These are phyloP conservation scores for Euphrasia arctica DNA, from an alignment of 305 asterid genomes.

Conservation along the genomic window DNA sequence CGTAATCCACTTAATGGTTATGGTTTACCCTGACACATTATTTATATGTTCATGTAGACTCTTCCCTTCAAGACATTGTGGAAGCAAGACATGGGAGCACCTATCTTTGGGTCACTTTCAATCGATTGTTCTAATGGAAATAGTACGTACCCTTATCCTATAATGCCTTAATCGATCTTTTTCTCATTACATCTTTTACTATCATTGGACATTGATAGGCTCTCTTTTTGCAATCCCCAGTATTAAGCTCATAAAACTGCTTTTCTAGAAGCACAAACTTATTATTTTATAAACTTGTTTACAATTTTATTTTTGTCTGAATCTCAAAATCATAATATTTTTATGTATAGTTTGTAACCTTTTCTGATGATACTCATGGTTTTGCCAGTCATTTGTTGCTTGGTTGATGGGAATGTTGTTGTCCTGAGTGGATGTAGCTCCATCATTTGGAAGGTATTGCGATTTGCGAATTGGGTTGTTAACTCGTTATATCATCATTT, in stretches of 20 bases:
- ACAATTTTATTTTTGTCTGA: slow-evolving; percentile 2
- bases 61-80: slow-evolving; percentile 54
- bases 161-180: slow-evolving; percentile 18
- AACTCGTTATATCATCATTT: neutral
- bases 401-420: slow-evolving; percentile 73
- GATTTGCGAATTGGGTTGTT: no score
- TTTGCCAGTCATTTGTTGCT: slow-evolving; percentile 80
- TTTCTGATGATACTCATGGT: slow-evolving; percentile 14
- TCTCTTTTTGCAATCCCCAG: neutral
- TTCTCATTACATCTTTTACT: slow-evolving; percentile 16
- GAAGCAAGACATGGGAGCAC: slow-evolving; percentile 77
- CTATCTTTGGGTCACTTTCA: slow-evolving; percentile 79
- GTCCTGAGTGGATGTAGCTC: slow-evolving; percentile 55
- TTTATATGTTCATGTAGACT: slow-evolving; percentile 42
- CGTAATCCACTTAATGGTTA: slow-evolving; percentile 6
- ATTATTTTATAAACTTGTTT: slow-evolving; percentile 18
- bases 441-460: slow-evolving; percentile 68
- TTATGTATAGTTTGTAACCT: slow-evolving; percentile 22
- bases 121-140: slow-evolving; percentile 47
- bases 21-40: slow-evolving; percentile 20
- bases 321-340: slow-evolving; percentile 20
- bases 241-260: no score
- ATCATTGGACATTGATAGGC: neutral
- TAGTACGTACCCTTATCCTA: slow-evolving; percentile 39
- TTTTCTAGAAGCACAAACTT: slow-evolving; percentile 12